Evolutionary conservation across 2,329 filamentous ascomycete genomes (phyloP), one percentile per base, ranked within the genome.

Genomic region (Fusarium hainanense): DNA sequence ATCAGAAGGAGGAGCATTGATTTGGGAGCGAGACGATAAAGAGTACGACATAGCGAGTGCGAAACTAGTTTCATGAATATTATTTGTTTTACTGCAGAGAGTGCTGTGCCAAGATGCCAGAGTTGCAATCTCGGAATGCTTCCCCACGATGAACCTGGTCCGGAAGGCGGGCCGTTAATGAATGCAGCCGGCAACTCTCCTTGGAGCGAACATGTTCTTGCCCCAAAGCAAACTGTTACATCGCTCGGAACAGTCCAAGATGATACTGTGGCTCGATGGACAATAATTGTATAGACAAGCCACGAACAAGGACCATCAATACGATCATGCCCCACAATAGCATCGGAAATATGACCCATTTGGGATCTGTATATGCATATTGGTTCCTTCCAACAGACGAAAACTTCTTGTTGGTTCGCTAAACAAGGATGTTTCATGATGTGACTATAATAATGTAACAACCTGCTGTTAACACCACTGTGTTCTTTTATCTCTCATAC

Each of bases 1-100:
- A 64, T 64, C 1, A 46, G 61, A 5, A 63, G 61, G 1, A 34
- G 61, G 6, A 64, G 61, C 20, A 44, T 64, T 10, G 32, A 63
- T 49, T 11, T 63, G 9, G 27, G 37, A 37, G 41, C 10, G 0
- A 16, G 27, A 28, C 27, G 21, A 21, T 21, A 21, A 21, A 21
- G 21, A 4, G 21, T 21, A 21, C 21, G 21, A 21, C 21, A 21
- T 21, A 21, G 21, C 21, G 21, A 21, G 21, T 21, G 21, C 21
- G 21, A 21, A 21, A 21, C 3, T 21, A 21, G 21, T 21, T 21
- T 21, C 21, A 21, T 18, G 32, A 34, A 34, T 34, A 11, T 6
- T 18, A 34, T 18, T 6, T 18, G 32, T 34, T 6, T 18, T 8
- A 34, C 18, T 34, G 6, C 18, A 9, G 8, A 34, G 48, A 21